A percentile compares a stretch with the other conserved stretches of the same genome.
phyloP scores from a whole-genome alignment of 768 basidiomycete species.

The Boletus speciosus region DNA sequence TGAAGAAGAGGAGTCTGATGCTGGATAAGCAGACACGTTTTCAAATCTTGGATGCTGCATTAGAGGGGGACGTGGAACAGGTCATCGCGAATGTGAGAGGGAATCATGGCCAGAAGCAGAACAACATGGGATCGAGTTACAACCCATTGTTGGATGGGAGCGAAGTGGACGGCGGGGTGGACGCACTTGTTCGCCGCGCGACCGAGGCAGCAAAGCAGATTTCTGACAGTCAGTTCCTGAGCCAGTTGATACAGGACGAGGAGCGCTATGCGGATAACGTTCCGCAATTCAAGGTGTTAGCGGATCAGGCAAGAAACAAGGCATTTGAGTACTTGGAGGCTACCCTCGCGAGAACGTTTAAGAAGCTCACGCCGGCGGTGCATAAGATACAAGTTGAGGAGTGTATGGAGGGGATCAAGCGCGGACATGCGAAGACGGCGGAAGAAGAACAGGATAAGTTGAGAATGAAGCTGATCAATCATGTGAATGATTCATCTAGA shows the following conservation, averaged over 20 bases:
- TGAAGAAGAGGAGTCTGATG: neutral
- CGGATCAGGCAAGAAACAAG: neutral
- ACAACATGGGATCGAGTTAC: no score
- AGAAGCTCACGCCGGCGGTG: slow-evolving; percentile 6
- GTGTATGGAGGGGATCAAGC: neutral
- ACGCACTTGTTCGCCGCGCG: slow-evolving; percentile 4
- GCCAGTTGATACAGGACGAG: neutral
- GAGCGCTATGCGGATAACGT: neutral
- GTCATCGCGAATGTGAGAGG: neutral
- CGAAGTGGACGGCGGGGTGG: neutral
- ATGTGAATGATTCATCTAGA: slow-evolving; percentile 16
- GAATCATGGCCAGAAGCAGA: neutral
- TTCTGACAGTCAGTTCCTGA: slow-evolving; percentile 17
- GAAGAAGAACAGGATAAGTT: slow-evolving; percentile 6
- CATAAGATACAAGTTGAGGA: slow-evolving; percentile 9
- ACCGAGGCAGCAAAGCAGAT: neutral
- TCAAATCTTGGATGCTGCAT: neutral
- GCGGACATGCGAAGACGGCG: neutral
- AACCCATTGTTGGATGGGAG: neutral
- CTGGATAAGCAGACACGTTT: neutral
- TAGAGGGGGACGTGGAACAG: slow-evolving; percentile 4
- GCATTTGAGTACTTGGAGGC: neutral
- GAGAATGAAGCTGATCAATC: slow-evolving; percentile 17
- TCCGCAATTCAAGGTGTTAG: neutral
- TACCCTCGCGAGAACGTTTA: neutral